Evolutionary conservation across 2,329 filamentous ascomycete species (phyloP).

Genomic region (Botrytis hyacinthi): DNA sequence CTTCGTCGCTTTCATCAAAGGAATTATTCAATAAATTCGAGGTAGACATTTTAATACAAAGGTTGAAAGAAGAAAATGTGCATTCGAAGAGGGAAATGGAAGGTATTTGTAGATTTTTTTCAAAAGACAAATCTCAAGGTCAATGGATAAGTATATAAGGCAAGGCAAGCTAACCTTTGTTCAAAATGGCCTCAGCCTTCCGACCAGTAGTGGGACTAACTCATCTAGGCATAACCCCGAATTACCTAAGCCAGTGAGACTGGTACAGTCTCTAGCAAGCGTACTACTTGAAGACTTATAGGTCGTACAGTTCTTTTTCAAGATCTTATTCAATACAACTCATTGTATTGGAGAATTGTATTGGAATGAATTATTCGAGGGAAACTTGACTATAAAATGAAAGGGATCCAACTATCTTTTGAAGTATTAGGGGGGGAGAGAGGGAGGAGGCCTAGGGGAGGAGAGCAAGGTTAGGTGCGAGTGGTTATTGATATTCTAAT

Average conservation of each 20-base stretch:
- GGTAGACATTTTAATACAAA: conserved; percentile 33
- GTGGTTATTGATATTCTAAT: neutral
- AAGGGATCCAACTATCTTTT: neutral
- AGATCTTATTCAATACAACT: neutral
- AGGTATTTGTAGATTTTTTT: conserved; percentile 10
- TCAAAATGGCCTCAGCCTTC: conserved; percentile 22
- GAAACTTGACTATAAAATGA: neutral
- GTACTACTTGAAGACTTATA: neutral
- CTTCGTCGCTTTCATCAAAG: conserved; percentile 63
- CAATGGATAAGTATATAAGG: conserved; percentile 3
- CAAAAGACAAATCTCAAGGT: neutral
- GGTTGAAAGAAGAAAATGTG: conserved; percentile 16
- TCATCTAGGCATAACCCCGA: neutral
- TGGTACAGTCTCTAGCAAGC: neutral
- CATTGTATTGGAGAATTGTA: neutral
- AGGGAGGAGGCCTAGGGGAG: too few relatives aligned
- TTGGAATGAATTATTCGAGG: neutral
- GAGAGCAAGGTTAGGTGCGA: neutral
- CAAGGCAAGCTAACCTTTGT: conserved; percentile 20
- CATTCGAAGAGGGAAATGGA: neutral
- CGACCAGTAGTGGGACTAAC: conserved; percentile 1
- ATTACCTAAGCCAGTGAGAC: conserved; percentile 10
- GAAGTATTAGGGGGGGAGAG: too few relatives aligned
- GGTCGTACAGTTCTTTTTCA: neutral
- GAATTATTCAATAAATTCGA: conserved; percentile 32